phyloP scores from a whole-genome alignment of 164 flowering plant genomes.

The Nymphaea thermarum region DNA sequence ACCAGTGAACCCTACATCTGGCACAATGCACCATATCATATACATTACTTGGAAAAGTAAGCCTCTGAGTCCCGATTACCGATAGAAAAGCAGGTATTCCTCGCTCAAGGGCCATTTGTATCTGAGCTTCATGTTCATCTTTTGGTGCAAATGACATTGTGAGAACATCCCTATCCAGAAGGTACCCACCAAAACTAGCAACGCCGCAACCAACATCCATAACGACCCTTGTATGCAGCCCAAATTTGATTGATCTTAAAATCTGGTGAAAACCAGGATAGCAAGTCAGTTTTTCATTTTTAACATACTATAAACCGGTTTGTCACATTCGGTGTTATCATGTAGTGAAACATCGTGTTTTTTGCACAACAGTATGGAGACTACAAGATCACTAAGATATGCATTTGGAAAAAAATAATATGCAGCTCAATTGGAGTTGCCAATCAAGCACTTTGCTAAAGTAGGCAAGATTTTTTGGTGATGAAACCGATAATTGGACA shows the following conservation, averaged over 20 bases:
- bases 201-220: conserved; percentile 98
- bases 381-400: too few species aligned
- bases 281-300: neutral
- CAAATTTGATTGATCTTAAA: conserved; percentile 53
- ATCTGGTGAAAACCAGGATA: conserved; percentile 25
- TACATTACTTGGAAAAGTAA: conserved; percentile 63
- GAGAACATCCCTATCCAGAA: conserved; percentile 67
- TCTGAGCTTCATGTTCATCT: conserved; percentile 97
- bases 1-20: conserved; percentile 93
- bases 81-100: conserved; percentile 89
- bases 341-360: too few species aligned
- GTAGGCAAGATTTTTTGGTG: too few species aligned
- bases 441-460: too few species aligned
- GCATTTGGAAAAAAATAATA: too few species aligned
- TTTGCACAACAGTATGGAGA: too few species aligned
- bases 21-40: conserved; percentile 91
- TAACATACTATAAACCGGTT: too few species aligned
- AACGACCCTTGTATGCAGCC: conserved; percentile 56
- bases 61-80: conserved; percentile 73
- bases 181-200: conserved; percentile 94
- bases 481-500: too few species aligned
- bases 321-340: too few species aligned
- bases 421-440: too few species aligned
- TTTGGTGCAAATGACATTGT: conserved; percentile 97
- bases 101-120: conserved; percentile 93